Evolutionary conservation across 2,329 filamentous ascomycete species (phyloP).

Genomic region (Atkinsonella hypoxylon): DNA sequence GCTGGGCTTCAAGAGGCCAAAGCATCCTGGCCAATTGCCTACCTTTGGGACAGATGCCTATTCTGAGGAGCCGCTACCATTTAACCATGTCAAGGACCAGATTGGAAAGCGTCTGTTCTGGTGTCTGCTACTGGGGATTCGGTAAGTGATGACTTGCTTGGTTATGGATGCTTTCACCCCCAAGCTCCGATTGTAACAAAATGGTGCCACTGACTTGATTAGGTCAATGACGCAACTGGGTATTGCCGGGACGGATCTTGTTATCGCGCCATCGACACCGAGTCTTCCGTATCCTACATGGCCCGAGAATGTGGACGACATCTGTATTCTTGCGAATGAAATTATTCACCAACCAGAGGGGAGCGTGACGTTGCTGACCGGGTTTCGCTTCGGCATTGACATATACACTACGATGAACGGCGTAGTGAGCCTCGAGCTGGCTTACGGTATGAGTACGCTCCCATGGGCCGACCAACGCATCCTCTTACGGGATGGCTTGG

Average conservation of each 20-base stretch:
- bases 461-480: slow-evolving; percentile 69
- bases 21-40: slow-evolving; percentile 25
- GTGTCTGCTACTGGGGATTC: slow-evolving; percentile 63
- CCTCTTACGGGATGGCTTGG: slow-evolving; percentile 58
- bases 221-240: slow-evolving; percentile 72
- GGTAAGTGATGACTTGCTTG: slow-evolving; percentile 27
- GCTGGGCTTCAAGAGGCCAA: slow-evolving; percentile 51
- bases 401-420: slow-evolving; percentile 73
- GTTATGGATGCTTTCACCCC: neutral
- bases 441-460: slow-evolving; percentile 66
- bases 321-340: slow-evolving; percentile 60
- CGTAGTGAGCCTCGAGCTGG: slow-evolving; percentile 67
- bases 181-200: neutral
- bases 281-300: slow-evolving; percentile 67
- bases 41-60: slow-evolving; percentile 28
- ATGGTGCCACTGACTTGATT: neutral
- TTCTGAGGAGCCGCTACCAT: slow-evolving; percentile 30
- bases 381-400: slow-evolving; percentile 69
- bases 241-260: slow-evolving; percentile 55
- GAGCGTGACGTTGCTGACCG: slow-evolving; percentile 57
- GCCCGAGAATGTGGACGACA: slow-evolving; percentile 74
- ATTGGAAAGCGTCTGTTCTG: slow-evolving; percentile 74
- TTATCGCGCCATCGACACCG: slow-evolving; percentile 65
- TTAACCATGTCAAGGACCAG: slow-evolving; percentile 62
- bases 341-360: slow-evolving; percentile 59